These are phyloP conservation scores for Teratosphaeria viscida DNA, from an alignment of 2,329 filamentous ascomycete species.

Conservation along the genomic window DNA sequence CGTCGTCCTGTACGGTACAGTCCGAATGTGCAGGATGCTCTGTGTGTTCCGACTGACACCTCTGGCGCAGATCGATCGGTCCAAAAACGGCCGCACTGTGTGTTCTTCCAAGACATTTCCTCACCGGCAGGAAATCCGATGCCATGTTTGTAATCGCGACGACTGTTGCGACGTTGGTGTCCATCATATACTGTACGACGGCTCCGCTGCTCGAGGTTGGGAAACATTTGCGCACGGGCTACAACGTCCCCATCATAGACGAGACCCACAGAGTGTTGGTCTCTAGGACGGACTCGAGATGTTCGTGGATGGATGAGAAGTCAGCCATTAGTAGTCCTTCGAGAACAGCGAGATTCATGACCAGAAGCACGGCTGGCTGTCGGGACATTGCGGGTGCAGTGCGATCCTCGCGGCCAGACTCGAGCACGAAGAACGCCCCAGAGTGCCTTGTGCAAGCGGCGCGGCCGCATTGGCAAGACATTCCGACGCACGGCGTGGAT, in stretches of 20 bases:
- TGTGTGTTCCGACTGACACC: background rate
- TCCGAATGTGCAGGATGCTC: background rate
- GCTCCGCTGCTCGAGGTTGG: conserved; percentile 1
- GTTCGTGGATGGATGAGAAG: background rate
- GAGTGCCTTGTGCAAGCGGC: background rate
- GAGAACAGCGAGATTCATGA: background rate
- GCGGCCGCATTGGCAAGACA: background rate
- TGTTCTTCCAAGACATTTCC: background rate
- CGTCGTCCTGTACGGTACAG: background rate
- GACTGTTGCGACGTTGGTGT: background rate
- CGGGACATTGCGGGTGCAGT: background rate
- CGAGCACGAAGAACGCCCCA: background rate
- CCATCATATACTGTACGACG: background rate
- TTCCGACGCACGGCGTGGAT: background rate
- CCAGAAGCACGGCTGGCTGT: background rate
- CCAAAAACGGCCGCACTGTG: background rate
- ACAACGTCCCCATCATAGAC: conserved; percentile 1
- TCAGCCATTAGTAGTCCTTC: background rate
- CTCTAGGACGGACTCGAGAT: background rate
- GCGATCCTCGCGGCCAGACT: background rate
- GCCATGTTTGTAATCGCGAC: background rate
- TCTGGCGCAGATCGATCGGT: background rate
- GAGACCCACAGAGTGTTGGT: background rate
- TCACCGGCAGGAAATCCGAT: background rate
- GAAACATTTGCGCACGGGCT: background rate